Evolutionary conservation across 164 flowering plant species (phyloP), one percentile per base, ranked within the genome.

Genomic region (Malania oleifera): DNA sequence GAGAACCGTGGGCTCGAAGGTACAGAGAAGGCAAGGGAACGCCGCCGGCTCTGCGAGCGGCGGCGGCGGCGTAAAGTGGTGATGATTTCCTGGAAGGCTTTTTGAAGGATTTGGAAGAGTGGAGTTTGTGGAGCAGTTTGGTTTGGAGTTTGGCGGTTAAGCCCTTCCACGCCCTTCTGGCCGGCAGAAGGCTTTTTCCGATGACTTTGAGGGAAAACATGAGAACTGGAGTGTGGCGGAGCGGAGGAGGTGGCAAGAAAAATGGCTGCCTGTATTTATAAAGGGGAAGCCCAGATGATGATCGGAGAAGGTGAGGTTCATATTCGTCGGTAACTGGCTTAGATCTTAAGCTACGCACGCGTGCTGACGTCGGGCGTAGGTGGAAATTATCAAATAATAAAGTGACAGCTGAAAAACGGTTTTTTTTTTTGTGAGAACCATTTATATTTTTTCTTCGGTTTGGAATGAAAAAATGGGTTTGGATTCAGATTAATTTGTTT

Each of bases 81-180:
- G n/a, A n/a, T n/a, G n/a, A n/a, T n/a, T 27, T 39, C 37, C 40
- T 62, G 54, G 73, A n/a, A n/a, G n/a, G 59, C 35, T 63, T 66
- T 46, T 55, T 66, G 34, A 72, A 52, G 62, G 70, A 15, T 64
- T 66, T 75, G 34, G 80, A 64, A 34, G 27, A 66, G 20, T 74
- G 64, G 53, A 76, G 67, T 29, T 68, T 80, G 56, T 59, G 70
- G n/a, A n/a, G n/a, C 3, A 79, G 72, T 20, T 73, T 79, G 57
- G 51, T 69, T 28, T 77, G 75, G 0, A 85, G 56, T 54, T 60
- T 74, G 53, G 74, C 45, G 62, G 83, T 70, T 73, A 85, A 62
- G 72, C 69, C 66, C 71, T 74, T 81, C 88, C 86, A 85, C 2
- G 73, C 77, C 65, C 67, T 81, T 37, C 52, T 67, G 57, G 83